phyloP scores from a whole-genome alignment of 257 asterid genomes.

The Orobanche coerulescens region DNA sequence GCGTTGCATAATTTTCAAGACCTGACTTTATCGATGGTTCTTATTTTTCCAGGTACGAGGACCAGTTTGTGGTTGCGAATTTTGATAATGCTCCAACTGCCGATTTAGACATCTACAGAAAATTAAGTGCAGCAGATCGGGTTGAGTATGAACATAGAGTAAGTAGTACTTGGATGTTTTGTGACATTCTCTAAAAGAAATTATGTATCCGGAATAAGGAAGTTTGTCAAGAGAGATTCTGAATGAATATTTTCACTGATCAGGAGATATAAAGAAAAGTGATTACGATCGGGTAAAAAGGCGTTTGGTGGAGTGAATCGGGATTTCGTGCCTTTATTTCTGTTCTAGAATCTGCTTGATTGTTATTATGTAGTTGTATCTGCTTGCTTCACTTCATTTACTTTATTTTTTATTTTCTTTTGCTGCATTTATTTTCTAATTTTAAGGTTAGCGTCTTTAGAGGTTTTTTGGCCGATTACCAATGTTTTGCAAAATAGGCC shows the following conservation, averaged over 20 bases:
- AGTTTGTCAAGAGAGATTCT: not conserved
- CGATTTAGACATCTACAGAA: constrained; percentile 67
- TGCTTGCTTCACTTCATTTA: not conserved
- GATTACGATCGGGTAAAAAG: not conserved
- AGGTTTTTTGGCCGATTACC: too few relatives aligned
- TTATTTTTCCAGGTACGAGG: constrained; percentile 52
- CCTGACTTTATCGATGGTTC: not conserved
- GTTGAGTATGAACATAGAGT: constrained; percentile 71
- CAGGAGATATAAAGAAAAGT: not conserved
- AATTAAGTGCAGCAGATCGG: constrained; percentile 56
- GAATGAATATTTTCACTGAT: constrained; percentile 5
- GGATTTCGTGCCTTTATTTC: not conserved
- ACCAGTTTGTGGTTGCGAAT: constrained; percentile 65
- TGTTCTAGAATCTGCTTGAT: not conserved
- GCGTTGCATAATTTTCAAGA: constrained; percentile 7
- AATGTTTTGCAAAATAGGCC: too few relatives aligned
- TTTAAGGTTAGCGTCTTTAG: not conserved
- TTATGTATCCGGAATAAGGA: not conserved
- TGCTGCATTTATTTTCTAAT: not conserved
- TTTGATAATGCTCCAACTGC: constrained; percentile 90
- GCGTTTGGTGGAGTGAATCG: constrained; percentile 2
- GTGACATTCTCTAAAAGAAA: not conserved
- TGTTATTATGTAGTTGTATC: not conserved
- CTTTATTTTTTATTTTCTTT: not conserved
- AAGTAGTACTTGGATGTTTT: constrained; percentile 19